Evolutionary conservation across 192 early-diverging fungal genomes (phyloP).

Genomic region (Dispira simplex): DNA sequence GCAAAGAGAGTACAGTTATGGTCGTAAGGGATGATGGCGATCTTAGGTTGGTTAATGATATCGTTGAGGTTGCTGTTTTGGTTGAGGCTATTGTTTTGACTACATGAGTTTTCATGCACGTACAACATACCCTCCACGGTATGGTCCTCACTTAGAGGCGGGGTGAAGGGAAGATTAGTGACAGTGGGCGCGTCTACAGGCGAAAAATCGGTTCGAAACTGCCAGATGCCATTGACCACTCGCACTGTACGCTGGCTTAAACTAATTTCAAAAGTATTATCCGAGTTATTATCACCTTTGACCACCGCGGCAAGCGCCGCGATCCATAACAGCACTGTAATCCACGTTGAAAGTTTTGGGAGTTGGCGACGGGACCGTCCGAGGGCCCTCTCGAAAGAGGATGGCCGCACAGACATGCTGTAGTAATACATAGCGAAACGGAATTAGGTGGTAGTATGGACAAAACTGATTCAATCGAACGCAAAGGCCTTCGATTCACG

Average conservation of each 20-base stretch:
- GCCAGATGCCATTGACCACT: conserved; percentile 2
- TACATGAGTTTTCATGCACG: not conserved
- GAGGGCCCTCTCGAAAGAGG: too few relatives aligned
- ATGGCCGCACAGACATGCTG: too few relatives aligned
- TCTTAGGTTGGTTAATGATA: conserved; percentile 3
- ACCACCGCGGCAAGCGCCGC: too few relatives aligned
- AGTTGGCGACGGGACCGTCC: too few relatives aligned
- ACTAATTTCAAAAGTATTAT: not conserved
- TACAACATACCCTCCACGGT: conserved; percentile 4
- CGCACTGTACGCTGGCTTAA: conserved; percentile 1
- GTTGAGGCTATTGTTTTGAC: not conserved
- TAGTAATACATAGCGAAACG: too few relatives aligned
- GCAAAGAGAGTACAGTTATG: conserved; percentile 7
- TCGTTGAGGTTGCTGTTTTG: conserved; percentile 3
- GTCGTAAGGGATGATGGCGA: conserved; percentile 9
- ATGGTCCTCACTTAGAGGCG: not conserved
- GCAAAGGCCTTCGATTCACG: too few relatives aligned
- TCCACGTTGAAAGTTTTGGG: too few relatives aligned
- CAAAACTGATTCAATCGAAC: too few relatives aligned
- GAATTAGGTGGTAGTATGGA: too few relatives aligned
- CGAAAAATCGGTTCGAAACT: not conserved
- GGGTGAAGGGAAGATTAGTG: not conserved
- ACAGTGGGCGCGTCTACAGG: conserved; percentile 1
- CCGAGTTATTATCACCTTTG: too few relatives aligned
- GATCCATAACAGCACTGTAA: too few relatives aligned